phyloP scores from a whole-genome alignment of 2,329 filamentous ascomycete genomes.

The Fusarium metavorans region DNA sequence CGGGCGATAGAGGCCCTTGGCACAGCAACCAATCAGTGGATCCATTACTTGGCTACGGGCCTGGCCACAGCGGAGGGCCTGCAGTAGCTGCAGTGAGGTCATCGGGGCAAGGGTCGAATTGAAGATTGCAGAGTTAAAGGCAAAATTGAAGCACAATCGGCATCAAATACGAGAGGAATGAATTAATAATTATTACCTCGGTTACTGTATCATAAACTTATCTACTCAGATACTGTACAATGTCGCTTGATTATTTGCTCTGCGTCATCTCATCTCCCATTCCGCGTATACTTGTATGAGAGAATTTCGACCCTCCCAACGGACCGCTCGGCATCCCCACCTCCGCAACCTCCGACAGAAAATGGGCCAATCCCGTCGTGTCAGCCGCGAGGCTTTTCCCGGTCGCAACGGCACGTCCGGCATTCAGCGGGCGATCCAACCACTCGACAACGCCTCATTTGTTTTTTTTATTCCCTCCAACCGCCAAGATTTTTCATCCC shows the following conservation, averaged over 20 bases:
- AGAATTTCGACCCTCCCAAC: constrained; percentile 40
- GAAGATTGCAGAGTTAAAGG: not conserved
- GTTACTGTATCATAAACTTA: not conserved
- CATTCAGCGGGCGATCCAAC: constrained; percentile 29
- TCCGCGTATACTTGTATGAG: constrained; percentile 35
- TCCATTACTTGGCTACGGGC: constrained; percentile 3
- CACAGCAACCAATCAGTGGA: constrained; percentile 32
- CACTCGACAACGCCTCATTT: not conserved
- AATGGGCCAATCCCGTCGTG: constrained; percentile 36
- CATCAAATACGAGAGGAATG: not conserved
- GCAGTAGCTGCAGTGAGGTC: constrained; percentile 39
- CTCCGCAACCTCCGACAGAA: constrained; percentile 41
- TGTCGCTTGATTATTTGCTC: not conserved
- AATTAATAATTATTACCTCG: not conserved
- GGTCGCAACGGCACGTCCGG: constrained; percentile 44
- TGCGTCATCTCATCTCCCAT: constrained; percentile 7
- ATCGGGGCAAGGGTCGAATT: constrained; percentile 26
- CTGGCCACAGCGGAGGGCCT: not conserved
- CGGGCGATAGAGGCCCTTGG: constrained; percentile 8
- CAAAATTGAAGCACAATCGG: not conserved
- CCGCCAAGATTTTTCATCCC: constrained; percentile 19
- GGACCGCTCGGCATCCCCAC: constrained; percentile 45
- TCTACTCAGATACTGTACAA: not conserved
- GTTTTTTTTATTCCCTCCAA: constrained; percentile 19
- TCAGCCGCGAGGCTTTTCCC: constrained; percentile 41